Conservation (phyloP, 768 basidiomycete species). For the Trametes punicea region DNA sequence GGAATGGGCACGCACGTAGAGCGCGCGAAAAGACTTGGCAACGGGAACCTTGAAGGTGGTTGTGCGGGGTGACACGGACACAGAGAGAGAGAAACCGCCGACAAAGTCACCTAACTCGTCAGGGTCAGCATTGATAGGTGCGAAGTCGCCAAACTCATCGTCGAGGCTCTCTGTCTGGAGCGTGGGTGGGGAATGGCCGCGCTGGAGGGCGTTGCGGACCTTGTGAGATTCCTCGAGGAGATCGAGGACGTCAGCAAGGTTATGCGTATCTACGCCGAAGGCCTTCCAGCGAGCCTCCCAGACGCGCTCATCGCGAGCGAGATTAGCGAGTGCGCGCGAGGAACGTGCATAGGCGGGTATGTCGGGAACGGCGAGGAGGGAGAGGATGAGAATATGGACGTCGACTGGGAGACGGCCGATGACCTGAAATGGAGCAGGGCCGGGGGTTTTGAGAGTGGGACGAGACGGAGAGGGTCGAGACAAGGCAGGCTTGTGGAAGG, state of each 20-base stretch:
- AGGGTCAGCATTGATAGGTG: slow-evolving; percentile 37
- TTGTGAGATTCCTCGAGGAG: slow-evolving; percentile 50
- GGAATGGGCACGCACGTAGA: slow-evolving; percentile 63
- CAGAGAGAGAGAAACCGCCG: slow-evolving; percentile 32
- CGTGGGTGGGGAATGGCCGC: slow-evolving; percentile 54
- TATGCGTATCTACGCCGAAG: slow-evolving; percentile 48
- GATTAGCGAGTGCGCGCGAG: slow-evolving; percentile 57
- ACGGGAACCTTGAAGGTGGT: slow-evolving; percentile 27
- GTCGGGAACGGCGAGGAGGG: slow-evolving; percentile 75
- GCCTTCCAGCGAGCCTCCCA: slow-evolving; percentile 77
- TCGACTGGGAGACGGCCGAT: slow-evolving; percentile 81
- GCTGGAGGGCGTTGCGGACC: slow-evolving; percentile 36
- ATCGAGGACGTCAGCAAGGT: slow-evolving; percentile 50
- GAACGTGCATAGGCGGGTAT: slow-evolving; percentile 70
- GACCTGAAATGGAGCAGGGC: slow-evolving; percentile 32
- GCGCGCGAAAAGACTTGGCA: slow-evolving; percentile 44
- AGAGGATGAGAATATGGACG: slow-evolving; percentile 71
- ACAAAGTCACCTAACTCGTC: slow-evolving; percentile 51
- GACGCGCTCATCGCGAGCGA: slow-evolving; percentile 67
- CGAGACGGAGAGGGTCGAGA: slow-evolving; percentile 15
- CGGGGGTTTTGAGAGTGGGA: slow-evolving; percentile 15
- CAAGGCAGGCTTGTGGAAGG: slow-evolving; percentile 6
- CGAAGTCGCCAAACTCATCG: slow-evolving; percentile 90
- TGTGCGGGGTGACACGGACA: slow-evolving; percentile 25
- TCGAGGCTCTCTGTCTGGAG: slow-evolving; percentile 59